Evolutionary conservation across 2,329 filamentous ascomycete species (phyloP), one percentile per base, ranked within the genome.

Genomic region (Byssochlamys sp.): DNA sequence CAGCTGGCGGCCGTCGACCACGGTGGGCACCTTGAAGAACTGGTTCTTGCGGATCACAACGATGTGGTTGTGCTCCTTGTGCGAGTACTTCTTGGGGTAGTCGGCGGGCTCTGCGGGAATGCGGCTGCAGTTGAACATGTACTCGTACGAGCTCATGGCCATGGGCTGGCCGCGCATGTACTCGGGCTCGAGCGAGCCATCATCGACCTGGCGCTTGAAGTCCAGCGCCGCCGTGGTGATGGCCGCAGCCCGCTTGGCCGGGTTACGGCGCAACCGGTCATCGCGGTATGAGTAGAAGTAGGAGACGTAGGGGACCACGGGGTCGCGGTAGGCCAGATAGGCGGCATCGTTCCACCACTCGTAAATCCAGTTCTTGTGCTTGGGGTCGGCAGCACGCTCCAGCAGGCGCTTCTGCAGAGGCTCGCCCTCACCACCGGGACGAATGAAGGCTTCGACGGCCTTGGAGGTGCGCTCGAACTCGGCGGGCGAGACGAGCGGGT

Each of bases 241-340:
- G 62, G 92, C 91, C 3, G 94, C 94, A 2, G 94, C 94, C 62
- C 94, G 89, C 81, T 95, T 95, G 61, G 88, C 87, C 0, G 94
- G 94, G 73, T 96, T 85, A 61, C 91, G 86, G 64, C 92, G 85
- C 70, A 86, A 83, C 65, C 90, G 86, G 76, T 99, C 95, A 75
- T 99, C 94, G 65, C 90, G 85, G 79, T 97, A 92, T 57, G 91
- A 96, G 80, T 99, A 99, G 79, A 99, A 99, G 83, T 99, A 99
- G 75, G 90, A 96, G 69, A 99, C 94, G 72, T 97, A 99, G 60
- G 94, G 94, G 19, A 97, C 89, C 52, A 99, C 90, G 10, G 94
- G 94, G 73, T 97, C 94, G 64, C 92, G 88, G 79, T 97, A 97
- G 63, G 78, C 82, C 63, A 99, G 84, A 77, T 99, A 99, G 58